Evolutionary conservation across 176 grass and related monocot species (phyloP).

Genomic region (Carex pumila): DNA sequence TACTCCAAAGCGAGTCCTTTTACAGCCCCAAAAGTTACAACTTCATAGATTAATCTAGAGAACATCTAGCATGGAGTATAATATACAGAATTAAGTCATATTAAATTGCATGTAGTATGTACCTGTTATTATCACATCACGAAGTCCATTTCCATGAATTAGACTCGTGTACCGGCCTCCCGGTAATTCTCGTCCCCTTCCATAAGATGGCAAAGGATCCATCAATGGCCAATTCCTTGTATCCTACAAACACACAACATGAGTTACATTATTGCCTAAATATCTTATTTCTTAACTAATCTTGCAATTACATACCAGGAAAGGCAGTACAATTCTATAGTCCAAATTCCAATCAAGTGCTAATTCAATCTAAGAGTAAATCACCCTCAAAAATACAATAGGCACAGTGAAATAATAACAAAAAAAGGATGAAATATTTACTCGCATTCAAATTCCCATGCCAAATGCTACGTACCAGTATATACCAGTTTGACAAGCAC

Average conservation of each 20-base stretch:
- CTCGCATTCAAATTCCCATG: background rate
- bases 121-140: slow-evolving; percentile 85
- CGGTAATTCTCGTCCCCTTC: slow-evolving; percentile 65
- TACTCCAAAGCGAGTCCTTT: background rate
- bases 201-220: slow-evolving; percentile 82
- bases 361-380: background rate
- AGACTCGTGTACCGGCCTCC: slow-evolving; percentile 57
- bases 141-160: slow-evolving; percentile 67
- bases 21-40: background rate
- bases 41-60: background rate
- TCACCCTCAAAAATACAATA: background rate
- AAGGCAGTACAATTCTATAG: background rate
- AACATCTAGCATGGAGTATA: background rate
- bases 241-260: slow-evolving; percentile 34
- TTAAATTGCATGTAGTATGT: background rate
- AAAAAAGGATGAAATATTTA: background rate
- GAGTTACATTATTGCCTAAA: background rate
- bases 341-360: background rate
- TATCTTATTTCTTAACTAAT: background rate
- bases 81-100: background rate
- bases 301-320: background rate
- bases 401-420: background rate
- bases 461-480: background rate
- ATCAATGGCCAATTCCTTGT: slow-evolving; percentile 60
- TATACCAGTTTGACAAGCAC: background rate